Evolutionary conservation across 345 rosid genomes (phyloP), one percentile per base, ranked within the genome.

Genomic region (Excoecaria cochinchinensis): DNA sequence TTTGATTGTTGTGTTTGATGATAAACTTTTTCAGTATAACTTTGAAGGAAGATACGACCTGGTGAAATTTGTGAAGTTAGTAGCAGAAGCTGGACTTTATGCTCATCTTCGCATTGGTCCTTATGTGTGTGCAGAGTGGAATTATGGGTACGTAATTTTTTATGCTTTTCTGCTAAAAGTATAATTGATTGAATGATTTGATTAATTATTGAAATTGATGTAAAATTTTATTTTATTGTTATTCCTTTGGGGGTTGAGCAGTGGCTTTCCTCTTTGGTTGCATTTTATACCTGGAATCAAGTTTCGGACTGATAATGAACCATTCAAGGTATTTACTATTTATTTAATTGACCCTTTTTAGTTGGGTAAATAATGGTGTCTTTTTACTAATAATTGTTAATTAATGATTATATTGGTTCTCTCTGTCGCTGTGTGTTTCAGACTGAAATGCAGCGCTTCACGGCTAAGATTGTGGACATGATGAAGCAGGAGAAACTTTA

Each of bases 61-160:
- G 83, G 97, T 89, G 21, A 88, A 89, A 76, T 95, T 92, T 80
- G 84, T 92, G 77, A 92, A 95, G 86, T 62, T 90, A 38, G 97
- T 83, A 47, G 98, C 88, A 22, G 84, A 86, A 59, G 97, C 99
- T 55, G 99, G 99, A 71, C 93, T 95, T 11, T 89, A 88, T 68
- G 99, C 78, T 84, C 97, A 92, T 87, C 89, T 95, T 40, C 94
- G 99, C 52, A 95, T 95, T 53, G 99, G 99, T 72, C 99, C 99
- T 14, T 95, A 95, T 52, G 98, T 86, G 17, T 95, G 99, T 65
- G 99, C 99, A 0, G 99, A 95, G 69, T 95, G 99, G 99, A 95
- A 95, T 78, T 92, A 88, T 66, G 99, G 99, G 99, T 95, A 83
- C 50, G 13, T 6, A 57, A 47, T 11, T 61, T 75, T 21, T 22